Percentiles rank a stretch among this genome's conserved stretches.
phyloP scores from a whole-genome alignment of 2,329 filamentous ascomycete genomes.

The Nemania bipapillata region DNA sequence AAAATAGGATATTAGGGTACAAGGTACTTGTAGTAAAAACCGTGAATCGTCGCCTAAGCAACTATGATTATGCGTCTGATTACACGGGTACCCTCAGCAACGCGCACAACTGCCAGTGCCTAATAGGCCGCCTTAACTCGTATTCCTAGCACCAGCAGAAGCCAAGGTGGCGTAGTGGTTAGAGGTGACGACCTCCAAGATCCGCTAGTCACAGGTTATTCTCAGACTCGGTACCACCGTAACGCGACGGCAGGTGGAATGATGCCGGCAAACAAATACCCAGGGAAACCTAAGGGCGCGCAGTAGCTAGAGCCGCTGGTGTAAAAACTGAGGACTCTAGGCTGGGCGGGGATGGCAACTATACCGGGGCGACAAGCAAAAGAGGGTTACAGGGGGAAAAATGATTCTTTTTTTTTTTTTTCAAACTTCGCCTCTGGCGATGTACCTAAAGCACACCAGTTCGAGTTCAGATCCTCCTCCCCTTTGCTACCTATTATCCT shows the following conservation, averaged over 20 bases:
- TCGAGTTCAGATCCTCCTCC: background rate
- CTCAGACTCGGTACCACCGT: background rate
- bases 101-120: background rate
- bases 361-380: background rate
- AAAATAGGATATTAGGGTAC: too few species aligned
- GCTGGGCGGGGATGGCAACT: background rate
- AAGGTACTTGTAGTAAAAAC: background rate
- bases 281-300: background rate
- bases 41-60: too few species aligned
- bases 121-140: background rate
- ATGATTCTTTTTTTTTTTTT: background rate
- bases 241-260: background rate
- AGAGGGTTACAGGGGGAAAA: background rate
- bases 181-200: background rate
- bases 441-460: background rate
- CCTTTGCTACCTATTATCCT: background rate
- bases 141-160: background rate
- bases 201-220: background rate
- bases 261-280: background rate
- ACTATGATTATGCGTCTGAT: too few species aligned
- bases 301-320: constrained; percentile 1
- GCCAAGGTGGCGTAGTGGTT: background rate
- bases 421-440: background rate
- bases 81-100: background rate
- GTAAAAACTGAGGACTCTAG: background rate